Conservation (phyloP, 441 rosid genomes). For the Manihot esculenta region DNA sequence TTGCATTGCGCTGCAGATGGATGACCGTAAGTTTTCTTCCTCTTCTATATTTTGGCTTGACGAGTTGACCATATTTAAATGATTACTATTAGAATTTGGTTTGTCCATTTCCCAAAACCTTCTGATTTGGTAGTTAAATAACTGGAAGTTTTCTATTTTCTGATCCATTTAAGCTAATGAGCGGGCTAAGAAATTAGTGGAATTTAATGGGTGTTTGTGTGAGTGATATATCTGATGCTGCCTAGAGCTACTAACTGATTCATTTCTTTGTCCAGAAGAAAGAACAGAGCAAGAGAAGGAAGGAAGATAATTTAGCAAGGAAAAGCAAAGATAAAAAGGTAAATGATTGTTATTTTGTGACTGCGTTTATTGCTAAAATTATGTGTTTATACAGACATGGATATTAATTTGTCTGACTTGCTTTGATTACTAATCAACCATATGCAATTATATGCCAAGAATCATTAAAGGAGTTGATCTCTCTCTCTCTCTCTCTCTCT, state of each 20-base stretch:
- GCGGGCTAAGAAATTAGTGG: background rate
- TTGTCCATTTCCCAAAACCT: background rate
- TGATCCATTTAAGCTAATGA: background rate
- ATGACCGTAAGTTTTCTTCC: slow-evolving; percentile 50
- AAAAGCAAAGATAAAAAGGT: slow-evolving; percentile 67
- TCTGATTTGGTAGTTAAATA: background rate
- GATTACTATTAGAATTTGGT: background rate
- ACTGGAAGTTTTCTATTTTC: background rate
- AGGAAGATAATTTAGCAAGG: slow-evolving; percentile 45
- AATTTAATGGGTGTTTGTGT: no score
- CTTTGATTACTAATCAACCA: background rate
- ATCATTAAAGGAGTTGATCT: background rate
- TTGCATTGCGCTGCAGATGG: slow-evolving; percentile 80
- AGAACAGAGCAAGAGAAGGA: slow-evolving; percentile 64
- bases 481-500: no score
- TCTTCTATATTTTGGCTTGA: slow-evolving; percentile 5
- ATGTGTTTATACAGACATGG: background rate
- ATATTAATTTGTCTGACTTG: background rate
- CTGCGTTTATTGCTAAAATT: background rate
- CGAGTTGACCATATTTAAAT: slow-evolving; percentile 2
- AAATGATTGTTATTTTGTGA: background rate
- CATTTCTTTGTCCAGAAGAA: slow-evolving; percentile 48
- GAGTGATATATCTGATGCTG: background rate
- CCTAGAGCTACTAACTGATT: slow-evolving; percentile 6
- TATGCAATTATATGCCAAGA: background rate